Conservation (phyloP, 139 green algal genomes). For the Coelastrella sp. region DNA sequence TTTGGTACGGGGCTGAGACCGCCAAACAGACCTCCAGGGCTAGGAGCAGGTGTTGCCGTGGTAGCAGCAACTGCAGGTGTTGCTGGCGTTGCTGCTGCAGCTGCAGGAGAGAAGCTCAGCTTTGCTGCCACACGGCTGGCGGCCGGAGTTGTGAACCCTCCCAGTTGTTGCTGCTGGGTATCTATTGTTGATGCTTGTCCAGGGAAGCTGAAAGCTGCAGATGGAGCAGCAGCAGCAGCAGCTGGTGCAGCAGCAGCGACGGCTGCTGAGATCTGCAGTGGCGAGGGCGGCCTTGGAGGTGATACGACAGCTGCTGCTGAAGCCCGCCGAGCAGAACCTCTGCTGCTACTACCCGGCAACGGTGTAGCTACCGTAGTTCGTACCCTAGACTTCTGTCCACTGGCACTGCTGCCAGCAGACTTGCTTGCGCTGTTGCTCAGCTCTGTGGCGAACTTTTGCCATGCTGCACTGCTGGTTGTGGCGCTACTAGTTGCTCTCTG, state of each 20-base stretch:
- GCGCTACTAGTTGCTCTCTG: background rate
- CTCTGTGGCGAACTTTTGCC: slow-evolving; percentile 20
- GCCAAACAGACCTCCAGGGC: background rate
- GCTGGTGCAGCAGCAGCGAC: background rate
- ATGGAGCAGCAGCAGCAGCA: background rate
- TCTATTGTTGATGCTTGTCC: background rate
- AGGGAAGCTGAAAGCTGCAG: slow-evolving; percentile 35
- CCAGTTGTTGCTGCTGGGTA: background rate
- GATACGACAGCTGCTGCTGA: background rate
- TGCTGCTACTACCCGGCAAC: slow-evolving; percentile 11
- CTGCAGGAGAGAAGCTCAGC: slow-evolving; percentile 27
- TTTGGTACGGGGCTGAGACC: background rate
- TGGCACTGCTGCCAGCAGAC: slow-evolving; percentile 6
- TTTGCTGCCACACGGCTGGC: slow-evolving; percentile 17
- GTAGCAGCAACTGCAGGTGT: background rate
- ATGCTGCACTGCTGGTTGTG: slow-evolving; percentile 36
- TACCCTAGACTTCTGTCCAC: background rate
- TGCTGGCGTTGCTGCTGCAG: background rate
- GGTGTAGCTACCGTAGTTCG: slow-evolving; percentile 41
- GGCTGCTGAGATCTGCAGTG: slow-evolving; percentile 40
- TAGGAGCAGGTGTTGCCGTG: background rate
- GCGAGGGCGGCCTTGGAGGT: slow-evolving; percentile 21
- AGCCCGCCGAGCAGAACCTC: slow-evolving; percentile 4
- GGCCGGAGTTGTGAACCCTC: slow-evolving; percentile 12
- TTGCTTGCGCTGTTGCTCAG: slow-evolving; percentile 16